A percentile compares a stretch with the other conserved stretches of the same genome.
Conservation (phyloP, 2,329 filamentous ascomycete genomes). For the Pleurostoma richardsiae region DNA sequence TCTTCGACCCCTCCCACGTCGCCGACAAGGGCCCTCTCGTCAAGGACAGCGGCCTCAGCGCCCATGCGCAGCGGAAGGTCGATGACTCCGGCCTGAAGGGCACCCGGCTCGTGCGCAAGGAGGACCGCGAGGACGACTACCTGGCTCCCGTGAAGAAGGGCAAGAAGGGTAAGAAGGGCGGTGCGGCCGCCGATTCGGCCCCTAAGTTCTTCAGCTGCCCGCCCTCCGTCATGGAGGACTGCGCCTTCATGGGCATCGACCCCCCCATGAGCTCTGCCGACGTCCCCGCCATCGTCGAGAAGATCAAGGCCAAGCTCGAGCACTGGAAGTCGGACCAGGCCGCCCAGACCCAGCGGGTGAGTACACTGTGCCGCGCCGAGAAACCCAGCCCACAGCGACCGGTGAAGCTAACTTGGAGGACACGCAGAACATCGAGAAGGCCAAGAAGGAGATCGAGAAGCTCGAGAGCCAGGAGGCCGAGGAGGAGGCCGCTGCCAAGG, state of each 20-base stretch:
- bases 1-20: conserved; percentile 74
- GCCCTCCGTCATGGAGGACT: conserved; percentile 87
- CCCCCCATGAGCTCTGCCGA: conserved; percentile 83
- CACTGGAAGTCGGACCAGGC: conserved; percentile 91
- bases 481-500: conserved; percentile 22
- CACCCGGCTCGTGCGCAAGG: conserved; percentile 76
- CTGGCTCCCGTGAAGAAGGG: conserved; percentile 77
- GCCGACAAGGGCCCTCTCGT: conserved; percentile 62
- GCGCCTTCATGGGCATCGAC: conserved; percentile 76
- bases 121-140: conserved; percentile 83
- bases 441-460: conserved; percentile 89
- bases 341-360: conserved; percentile 83
- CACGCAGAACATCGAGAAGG: conserved; percentile 86
- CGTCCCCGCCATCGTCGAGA: conserved; percentile 73
- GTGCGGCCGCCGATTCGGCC: conserved; percentile 39
- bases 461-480: conserved; percentile 65
- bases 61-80: conserved; percentile 75
- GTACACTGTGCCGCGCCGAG: conserved; percentile 20
- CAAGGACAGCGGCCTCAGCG: conserved; percentile 68
- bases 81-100: conserved; percentile 84
- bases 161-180: conserved; percentile 79
- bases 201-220: conserved; percentile 70
- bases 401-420: neutral
- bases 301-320: conserved; percentile 86
- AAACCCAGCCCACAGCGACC: neutral